phyloP scores from a whole-genome alignment of 2,329 filamentous ascomycete genomes.

The Aspergillus aculeatinus region DNA sequence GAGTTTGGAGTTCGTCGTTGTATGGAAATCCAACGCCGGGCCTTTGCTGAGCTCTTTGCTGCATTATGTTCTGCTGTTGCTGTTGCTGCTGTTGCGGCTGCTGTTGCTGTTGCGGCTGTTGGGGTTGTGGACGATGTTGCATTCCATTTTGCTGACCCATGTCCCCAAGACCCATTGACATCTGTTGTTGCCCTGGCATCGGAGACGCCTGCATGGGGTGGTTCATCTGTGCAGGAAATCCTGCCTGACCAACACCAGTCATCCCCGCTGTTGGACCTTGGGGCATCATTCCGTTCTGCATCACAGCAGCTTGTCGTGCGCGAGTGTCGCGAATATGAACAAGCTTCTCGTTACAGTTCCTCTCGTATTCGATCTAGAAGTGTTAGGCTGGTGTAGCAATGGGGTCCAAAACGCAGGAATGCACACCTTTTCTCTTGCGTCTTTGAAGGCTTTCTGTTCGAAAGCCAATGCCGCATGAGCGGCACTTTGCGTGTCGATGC shows the following conservation, averaged over 20 bases:
- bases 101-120: constrained; percentile 29
- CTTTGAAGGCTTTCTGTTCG: constrained; percentile 46
- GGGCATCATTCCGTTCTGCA: constrained; percentile 42
- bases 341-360: constrained; percentile 46
- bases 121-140: constrained; percentile 37
- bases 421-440: constrained; percentile 37
- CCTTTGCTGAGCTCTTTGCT: constrained; percentile 35
- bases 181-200: constrained; percentile 42
- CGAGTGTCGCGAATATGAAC: constrained; percentile 47
- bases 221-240: constrained; percentile 52
- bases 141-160: constrained; percentile 34
- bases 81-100: constrained; percentile 25
- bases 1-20: constrained; percentile 35
- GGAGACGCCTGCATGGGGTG: constrained; percentile 53
- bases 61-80: constrained; percentile 24
- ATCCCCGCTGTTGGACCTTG: constrained; percentile 34
- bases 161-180: constrained; percentile 38
- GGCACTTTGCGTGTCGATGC: constrained; percentile 38
- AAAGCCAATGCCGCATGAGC: constrained; percentile 45
- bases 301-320: constrained; percentile 42
- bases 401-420: not conserved
- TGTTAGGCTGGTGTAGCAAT: constrained; percentile 2
- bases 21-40: constrained; percentile 27
- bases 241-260: constrained; percentile 38
- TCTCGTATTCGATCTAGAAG: constrained; percentile 44